phyloP scores from a whole-genome alignment of 2,329 filamentous ascomycete species.

The Cytospora piceicola region DNA sequence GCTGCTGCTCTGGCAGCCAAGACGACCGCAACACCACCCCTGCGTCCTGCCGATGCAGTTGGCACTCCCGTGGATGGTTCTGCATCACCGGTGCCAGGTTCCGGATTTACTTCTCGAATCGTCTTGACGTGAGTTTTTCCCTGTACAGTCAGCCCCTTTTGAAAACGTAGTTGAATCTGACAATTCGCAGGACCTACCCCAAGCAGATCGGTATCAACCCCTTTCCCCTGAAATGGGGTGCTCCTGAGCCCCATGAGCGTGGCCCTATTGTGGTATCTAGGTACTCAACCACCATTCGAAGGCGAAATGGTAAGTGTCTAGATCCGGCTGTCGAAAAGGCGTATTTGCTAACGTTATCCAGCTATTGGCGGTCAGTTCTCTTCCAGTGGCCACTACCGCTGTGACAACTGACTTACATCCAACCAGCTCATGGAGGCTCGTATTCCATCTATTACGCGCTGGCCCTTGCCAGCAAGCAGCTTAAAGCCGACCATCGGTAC shows the following conservation, averaged over 20 bases:
- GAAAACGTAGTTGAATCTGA: neutral
- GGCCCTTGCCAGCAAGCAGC: constrained; percentile 87
- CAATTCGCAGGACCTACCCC: constrained; percentile 71
- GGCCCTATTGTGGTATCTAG: constrained; percentile 89
- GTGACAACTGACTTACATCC: constrained; percentile 14
- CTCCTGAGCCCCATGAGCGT: constrained; percentile 71
- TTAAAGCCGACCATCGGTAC: constrained; percentile 76
- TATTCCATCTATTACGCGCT: constrained; percentile 96
- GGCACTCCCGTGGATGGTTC: constrained; percentile 12
- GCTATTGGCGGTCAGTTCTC: constrained; percentile 59
- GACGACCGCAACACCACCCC: constrained; percentile 33
- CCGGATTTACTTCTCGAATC: constrained; percentile 29
- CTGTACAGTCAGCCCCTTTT: neutral
- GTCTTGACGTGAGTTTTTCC: constrained; percentile 29
- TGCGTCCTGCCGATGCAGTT: constrained; percentile 32
- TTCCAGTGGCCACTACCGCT: neutral
- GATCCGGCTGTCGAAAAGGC: constrained; percentile 20
- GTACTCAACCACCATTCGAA: constrained; percentile 72
- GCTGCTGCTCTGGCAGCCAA: constrained; percentile 32
- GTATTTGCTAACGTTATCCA: constrained; percentile 35
- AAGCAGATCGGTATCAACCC: constrained; percentile 93
- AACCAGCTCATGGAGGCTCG: constrained; percentile 68
- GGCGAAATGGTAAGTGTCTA: constrained; percentile 70
- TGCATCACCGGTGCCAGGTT: constrained; percentile 16
- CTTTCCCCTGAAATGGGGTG: constrained; percentile 86